These are phyloP conservation scores for Waltiozyma sp. DNA, from an alignment of 1,139 yeast species.

Conservation along the genomic window DNA sequence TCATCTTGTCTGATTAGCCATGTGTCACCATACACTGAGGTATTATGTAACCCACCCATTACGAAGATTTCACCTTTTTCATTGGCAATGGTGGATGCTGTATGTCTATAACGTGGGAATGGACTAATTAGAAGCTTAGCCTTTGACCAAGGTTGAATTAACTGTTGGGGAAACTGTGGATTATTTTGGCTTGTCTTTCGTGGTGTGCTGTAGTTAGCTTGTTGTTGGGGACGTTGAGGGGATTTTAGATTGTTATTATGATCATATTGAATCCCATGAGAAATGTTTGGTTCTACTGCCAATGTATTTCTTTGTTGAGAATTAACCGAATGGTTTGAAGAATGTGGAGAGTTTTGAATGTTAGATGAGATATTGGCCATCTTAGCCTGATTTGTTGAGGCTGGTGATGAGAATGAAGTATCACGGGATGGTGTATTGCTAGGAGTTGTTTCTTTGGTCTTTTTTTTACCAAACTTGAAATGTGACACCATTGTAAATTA, in stretches of 20 bases:
- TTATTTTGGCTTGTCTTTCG: neutral
- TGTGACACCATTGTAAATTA: conserved; percentile 10
- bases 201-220: neutral
- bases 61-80: conserved; percentile 77
- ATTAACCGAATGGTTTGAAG: conserved; percentile 4
- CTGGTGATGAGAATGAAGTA: conserved; percentile 6
- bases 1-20: conserved; percentile 59
- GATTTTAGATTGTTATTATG: conserved; percentile 16
- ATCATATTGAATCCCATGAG: conserved; percentile 10
- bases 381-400: conserved; percentile 3
- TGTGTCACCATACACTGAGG: conserved; percentile 87
- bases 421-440: neutral
- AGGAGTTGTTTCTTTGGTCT: conserved; percentile 8
- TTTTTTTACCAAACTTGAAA: conserved; percentile 20
- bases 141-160: conserved; percentile 62
- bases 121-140: conserved; percentile 67
- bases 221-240: conserved; percentile 12
- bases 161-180: conserved; percentile 2
- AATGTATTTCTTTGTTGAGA: conserved; percentile 1
- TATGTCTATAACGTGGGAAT: conserved; percentile 90
- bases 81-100: conserved; percentile 65
- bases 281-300: neutral
- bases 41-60: conserved; percentile 93
- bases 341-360: conserved; percentile 7
- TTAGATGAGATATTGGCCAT: neutral